These are phyloP conservation scores for Botrytis deweyae DNA, from an alignment of 2,329 filamentous ascomycete species.

Conservation along the genomic window DNA sequence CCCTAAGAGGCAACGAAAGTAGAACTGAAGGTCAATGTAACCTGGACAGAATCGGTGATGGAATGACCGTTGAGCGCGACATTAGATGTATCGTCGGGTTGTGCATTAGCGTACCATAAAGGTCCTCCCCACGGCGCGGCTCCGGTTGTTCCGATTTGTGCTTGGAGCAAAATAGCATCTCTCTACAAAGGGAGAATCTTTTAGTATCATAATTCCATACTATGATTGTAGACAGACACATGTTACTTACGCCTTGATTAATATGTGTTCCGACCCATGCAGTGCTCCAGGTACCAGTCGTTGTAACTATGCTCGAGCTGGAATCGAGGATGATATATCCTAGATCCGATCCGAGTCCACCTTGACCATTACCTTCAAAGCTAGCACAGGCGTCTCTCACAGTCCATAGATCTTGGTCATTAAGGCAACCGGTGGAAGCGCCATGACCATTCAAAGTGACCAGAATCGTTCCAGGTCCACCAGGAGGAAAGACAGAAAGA, in stretches of 20 bases:
- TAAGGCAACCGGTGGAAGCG: not conserved
- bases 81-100: not conserved
- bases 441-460: not conserved
- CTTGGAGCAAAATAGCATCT: conserved; percentile 6
- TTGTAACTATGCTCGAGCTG: not conserved
- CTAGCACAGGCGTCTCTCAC: not conserved
- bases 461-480: not conserved
- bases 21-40: not conserved
- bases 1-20: not conserved
- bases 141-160: not conserved
- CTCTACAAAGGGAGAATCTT: not conserved
- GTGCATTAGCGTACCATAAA: not conserved
- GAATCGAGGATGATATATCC: not conserved
- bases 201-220: not conserved
- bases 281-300: not conserved
- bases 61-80: not conserved
- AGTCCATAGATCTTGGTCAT: not conserved
- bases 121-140: not conserved
- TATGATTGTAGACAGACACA: not conserved
- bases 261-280: not conserved
- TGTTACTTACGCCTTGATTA: not conserved
- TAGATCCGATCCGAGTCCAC: not conserved
- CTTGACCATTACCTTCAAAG: not conserved
- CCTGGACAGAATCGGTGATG: not conserved
- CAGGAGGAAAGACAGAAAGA: not conserved